phyloP scores from a whole-genome alignment of 1,284 basidiomycete species.

The Cryptococcus wingfieldii region DNA sequence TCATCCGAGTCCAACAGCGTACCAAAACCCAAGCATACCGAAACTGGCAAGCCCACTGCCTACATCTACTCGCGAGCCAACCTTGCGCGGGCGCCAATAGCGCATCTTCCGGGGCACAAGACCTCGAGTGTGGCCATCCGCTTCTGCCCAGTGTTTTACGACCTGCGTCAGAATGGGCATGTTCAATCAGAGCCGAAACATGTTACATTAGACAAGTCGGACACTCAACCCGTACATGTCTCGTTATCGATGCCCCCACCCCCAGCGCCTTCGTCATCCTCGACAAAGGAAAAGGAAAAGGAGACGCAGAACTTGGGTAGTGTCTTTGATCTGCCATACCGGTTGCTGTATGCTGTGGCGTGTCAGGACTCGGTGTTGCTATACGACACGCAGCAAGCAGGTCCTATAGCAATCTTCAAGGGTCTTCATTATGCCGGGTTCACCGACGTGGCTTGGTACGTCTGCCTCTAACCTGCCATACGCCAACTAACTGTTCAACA shows the following conservation, averaged over 20 bases:
- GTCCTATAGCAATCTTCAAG: conserved; percentile 85
- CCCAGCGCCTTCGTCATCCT: conserved; percentile 36
- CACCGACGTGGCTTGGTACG: conserved; percentile 92
- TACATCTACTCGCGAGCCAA: conserved; percentile 95
- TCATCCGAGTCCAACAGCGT: conserved; percentile 7
- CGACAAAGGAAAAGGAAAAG: conserved; percentile 15
- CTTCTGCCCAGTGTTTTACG: conserved; percentile 91
- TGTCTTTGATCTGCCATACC: conserved; percentile 84
- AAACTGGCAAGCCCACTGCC: conserved; percentile 64
- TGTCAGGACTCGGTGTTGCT: conserved; percentile 95
- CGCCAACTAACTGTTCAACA: conserved; percentile 39
- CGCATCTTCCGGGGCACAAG: conserved; percentile 92
- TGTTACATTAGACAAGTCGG: conserved; percentile 68
- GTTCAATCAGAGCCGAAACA: conserved; percentile 52
- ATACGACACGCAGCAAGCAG: conserved; percentile 94
- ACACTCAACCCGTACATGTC: conserved; percentile 46
- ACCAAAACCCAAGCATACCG: conserved; percentile 27
- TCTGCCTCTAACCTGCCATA: conserved; percentile 13
- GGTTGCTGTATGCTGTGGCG: conserved; percentile 92
- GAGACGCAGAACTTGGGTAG: conserved; percentile 27
- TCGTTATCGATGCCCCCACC: conserved; percentile 47
- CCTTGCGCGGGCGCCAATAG: conserved; percentile 84
- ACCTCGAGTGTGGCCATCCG: conserved; percentile 89
- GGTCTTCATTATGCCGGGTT: conserved; percentile 97
- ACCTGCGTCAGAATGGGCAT: conserved; percentile 61